Evolutionary conservation across 1,284 basidiomycete genomes (phyloP), one percentile per base, ranked within the genome.

Genomic region (Austropuccinia psidii): DNA sequence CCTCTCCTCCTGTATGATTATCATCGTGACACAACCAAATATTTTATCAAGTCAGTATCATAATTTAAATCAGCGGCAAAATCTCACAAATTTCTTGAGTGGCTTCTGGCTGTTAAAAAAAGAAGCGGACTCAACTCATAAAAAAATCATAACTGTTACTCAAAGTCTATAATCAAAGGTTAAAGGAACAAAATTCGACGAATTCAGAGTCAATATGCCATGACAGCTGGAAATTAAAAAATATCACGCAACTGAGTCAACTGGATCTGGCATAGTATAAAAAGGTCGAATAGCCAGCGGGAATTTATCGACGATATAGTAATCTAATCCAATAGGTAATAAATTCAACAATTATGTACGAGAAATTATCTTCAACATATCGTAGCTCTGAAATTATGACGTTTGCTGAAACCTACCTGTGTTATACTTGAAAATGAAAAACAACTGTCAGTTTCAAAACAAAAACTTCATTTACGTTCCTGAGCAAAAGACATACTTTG

Each of bases 301-400:
- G 85, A 97, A 97, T 82, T 96, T 97, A 85, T 97, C 93, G 77
- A 97, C 88, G 80, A 97, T 96, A 83, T 90, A 97, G 84, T 95
- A 97, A 84, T 98, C 95, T 69, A 91, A 4, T 43, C 8, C 15
- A 13, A n/a, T 97, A 78, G 92, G 87, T 81, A 93, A 95, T 83
- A 31, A 5, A 33, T 58, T 29, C 9, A 21, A 35, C 95, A 96
- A 74, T 88, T 88, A 81, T 90, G 91, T 78, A 98, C 87, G 17
- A 27, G n/a, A 54, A 54, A 54, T n/a, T n/a, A n/a, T n/a, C n/a
- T n/a, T n/a, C 67, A 98, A 84, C 67, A 87, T 85, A 35, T 95
- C 95, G 29, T 98, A 88, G 69, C 90, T 86, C 83, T 91, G n/a
- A n/a, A n/a, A n/a, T n/a, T n/a, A n/a, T n/a, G n/a, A n/a, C n/a